Conservation (phyloP, 306 rosid species). For the Potentilla sterilis region DNA sequence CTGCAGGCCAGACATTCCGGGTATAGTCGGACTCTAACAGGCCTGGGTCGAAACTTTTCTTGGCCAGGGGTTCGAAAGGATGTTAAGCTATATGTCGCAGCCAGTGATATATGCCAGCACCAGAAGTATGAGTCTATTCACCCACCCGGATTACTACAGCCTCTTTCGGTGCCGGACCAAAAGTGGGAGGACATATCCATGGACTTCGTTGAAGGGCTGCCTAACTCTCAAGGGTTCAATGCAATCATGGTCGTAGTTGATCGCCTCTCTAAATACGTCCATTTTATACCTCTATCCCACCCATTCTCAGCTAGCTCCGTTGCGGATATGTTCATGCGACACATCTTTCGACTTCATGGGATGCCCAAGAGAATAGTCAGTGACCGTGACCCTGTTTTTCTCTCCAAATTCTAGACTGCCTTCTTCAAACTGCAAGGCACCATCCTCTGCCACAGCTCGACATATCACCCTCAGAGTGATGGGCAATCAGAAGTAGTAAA, state of each 20-base stretch:
- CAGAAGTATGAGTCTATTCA: not conserved
- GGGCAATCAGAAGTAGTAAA: not conserved
- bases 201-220: too few species aligned
- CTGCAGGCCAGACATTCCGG: not conserved
- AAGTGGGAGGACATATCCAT: not conserved
- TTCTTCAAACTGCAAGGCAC: not conserved
- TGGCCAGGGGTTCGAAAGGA: not conserved
- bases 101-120: not conserved
- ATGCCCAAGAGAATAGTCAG: too few species aligned
- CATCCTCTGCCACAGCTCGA: not conserved
- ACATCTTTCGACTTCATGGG: too few species aligned
- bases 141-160: not conserved
- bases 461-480: not conserved
- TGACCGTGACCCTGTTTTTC: not conserved
- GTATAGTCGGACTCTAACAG: too few species aligned
- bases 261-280: too few species aligned
- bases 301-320: too few species aligned
- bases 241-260: too few species aligned
- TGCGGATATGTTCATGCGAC: too few species aligned
- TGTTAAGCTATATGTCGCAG: not conserved
- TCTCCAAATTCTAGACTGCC: not conserved
- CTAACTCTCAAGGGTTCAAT: too few species aligned
- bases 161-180: not conserved
- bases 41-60: not conserved
- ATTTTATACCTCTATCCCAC: too few species aligned